Percentiles rank a stretch among this genome's conserved stretches.
Conservation (phyloP, 2,329 filamentous ascomycete species). For the Colletotrichum sidae region DNA sequence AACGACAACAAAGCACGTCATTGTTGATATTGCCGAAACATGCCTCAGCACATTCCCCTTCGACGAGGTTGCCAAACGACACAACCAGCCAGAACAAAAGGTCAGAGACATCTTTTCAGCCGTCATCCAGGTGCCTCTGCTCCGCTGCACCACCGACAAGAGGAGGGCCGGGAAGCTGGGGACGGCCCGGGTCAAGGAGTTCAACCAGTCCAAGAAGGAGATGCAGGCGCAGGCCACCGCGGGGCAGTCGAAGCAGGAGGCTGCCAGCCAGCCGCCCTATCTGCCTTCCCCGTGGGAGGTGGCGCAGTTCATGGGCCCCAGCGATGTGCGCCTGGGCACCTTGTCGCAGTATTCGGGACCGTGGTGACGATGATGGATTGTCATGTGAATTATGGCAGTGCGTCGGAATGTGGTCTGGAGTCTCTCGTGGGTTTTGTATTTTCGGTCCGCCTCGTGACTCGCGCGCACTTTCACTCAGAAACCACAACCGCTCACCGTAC, state of each 20-base stretch:
- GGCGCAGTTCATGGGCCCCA: conserved; percentile 34
- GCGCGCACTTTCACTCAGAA: no score
- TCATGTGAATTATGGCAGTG: background rate
- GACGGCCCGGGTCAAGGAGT: conserved; percentile 55
- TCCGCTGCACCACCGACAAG: conserved; percentile 58
- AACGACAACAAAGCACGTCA: conserved; percentile 51
- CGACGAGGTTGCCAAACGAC: conserved; percentile 56
- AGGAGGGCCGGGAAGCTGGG: conserved; percentile 54
- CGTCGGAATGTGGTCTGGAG: background rate
- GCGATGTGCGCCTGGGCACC: conserved; percentile 18
- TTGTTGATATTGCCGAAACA: conserved; percentile 62
- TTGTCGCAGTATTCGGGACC: conserved; percentile 27
- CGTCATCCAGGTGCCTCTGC: conserved; percentile 60
- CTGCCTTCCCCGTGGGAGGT: conserved; percentile 33
- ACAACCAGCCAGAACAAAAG: conserved; percentile 54
- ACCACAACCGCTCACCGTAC: no score
- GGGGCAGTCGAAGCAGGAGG: conserved; percentile 11
- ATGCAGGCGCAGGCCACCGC: conserved; percentile 36
- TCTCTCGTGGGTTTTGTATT: background rate
- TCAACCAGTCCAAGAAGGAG: conserved; percentile 54
- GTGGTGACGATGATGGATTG: conserved; percentile 20
- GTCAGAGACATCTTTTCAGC: conserved; percentile 60
- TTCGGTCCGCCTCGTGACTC: no score
- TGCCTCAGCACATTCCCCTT: conserved; percentile 60
- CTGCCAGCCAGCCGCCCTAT: conserved; percentile 16